A percentile compares a stretch with the other conserved stretches of the same genome.
Evolutionary conservation across 805 yeast genomes (phyloP).

Genomic region (Barnettozyma sp.): DNA sequence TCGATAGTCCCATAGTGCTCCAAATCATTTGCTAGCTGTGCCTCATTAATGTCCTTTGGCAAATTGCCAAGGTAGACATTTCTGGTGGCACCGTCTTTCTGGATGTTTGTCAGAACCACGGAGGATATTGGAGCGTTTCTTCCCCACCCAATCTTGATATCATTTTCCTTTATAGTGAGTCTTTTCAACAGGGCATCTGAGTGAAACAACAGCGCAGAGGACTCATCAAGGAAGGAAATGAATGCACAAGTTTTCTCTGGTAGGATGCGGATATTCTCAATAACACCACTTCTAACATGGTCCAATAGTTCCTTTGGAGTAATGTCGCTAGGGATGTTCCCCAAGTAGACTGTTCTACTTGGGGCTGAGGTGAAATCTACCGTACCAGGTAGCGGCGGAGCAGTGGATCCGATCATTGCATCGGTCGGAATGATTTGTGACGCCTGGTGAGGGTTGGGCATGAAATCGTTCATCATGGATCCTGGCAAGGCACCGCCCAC

Average conservation of each 20-base stretch:
- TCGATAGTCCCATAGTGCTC: constrained; percentile 77
- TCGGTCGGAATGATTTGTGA: constrained; percentile 13
- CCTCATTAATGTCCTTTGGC: constrained; percentile 58
- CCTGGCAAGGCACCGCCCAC: no score
- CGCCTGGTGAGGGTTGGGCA: no score
- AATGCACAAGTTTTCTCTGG: constrained; percentile 87
- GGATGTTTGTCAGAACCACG: constrained; percentile 66
- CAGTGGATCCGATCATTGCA: constrained; percentile 5
- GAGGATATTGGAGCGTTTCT: constrained; percentile 70
- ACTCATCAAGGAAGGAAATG: constrained; percentile 81
- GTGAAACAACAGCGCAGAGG: constrained; percentile 84
- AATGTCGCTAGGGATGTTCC: constrained; percentile 78
- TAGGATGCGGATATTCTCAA: constrained; percentile 72
- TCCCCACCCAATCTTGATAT: constrained; percentile 91
- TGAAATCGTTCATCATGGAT: neutral
- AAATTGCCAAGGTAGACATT: constrained; percentile 85
- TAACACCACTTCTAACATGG: constrained; percentile 85
- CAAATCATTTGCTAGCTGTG: constrained; percentile 60
- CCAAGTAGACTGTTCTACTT: constrained; percentile 84
- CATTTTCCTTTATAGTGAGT: constrained; percentile 71
- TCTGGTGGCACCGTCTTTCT: constrained; percentile 85
- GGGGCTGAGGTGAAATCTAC: constrained; percentile 42
- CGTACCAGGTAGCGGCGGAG: constrained; percentile 5
- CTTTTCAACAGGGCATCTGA: constrained; percentile 87
- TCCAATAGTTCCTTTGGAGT: constrained; percentile 78